These are phyloP conservation scores for Fusarium sp. DNA, from an alignment of 2,329 filamentous ascomycete species.

Conservation along the genomic window DNA sequence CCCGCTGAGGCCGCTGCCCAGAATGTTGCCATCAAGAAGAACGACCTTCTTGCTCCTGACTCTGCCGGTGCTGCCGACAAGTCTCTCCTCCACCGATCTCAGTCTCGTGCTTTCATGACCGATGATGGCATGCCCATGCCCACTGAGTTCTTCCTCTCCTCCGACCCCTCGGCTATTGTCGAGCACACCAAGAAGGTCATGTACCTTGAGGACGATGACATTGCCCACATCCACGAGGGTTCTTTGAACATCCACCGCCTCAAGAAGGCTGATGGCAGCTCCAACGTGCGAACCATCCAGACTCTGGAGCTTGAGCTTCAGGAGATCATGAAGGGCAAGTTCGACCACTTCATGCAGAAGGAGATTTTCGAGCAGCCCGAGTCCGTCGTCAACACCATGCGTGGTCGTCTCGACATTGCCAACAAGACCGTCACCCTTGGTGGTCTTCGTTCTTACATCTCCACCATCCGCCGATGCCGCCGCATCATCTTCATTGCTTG, in stretches of 20 bases:
- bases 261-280: conserved; percentile 95
- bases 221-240: conserved; percentile 99
- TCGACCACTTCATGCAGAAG: conserved; percentile 99
- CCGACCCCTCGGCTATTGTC: conserved; percentile 96
- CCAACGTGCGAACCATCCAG: conserved; percentile 97
- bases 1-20: conserved; percentile 95
- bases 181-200: conserved; percentile 99
- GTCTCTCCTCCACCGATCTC: conserved; percentile 96
- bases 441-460: conserved; percentile 95
- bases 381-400: conserved; percentile 99
- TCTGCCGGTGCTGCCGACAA: conserved; percentile 89
- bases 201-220: conserved; percentile 99
- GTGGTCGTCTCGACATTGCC: conserved; percentile 91
- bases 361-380: conserved; percentile 99
- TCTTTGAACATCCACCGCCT: conserved; percentile 99
- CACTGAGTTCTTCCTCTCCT: conserved; percentile 99
- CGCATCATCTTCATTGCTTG: conserved; percentile 99
- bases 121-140: conserved; percentile 98
- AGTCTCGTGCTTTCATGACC: conserved; percentile 98
- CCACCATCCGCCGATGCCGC: conserved; percentile 94
- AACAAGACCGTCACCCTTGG: conserved; percentile 97
- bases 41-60: conserved; percentile 74
- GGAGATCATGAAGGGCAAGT: conserved; percentile 99
- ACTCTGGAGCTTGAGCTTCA: conserved; percentile 98
- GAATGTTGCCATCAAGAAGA: conserved; percentile 96